Evolutionary conservation across 192 early-diverging fungal species (phyloP), one percentile per base, ranked within the genome.

Genomic region (Backusella morwellensis): DNA sequence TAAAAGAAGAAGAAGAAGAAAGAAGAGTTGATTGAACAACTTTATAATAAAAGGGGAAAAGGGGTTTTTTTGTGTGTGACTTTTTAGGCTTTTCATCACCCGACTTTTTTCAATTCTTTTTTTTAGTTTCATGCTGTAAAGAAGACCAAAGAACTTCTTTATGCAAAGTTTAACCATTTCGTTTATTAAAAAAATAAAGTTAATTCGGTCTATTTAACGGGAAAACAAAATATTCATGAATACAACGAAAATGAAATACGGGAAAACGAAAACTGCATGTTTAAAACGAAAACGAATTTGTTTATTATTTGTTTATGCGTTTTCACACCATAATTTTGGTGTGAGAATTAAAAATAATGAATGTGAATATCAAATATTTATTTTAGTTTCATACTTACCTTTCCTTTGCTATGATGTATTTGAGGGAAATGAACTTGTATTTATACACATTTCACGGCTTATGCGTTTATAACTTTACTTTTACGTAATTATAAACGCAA

Each of bases 1-100:
- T 63, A 47, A 56, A 74, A 47, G 44, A 40, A 74, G 26, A 74
- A 47, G 23, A 66, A 66, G 6, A 73, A 78, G 47, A 50, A 50
- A 50, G 19, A 68, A 40, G 35, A 74, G 32, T 35, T 32, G 19
- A 69, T 54, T 69, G 54, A 66, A 75, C 38, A 40, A 34, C 44
- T n/a, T 26, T 66, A 63, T 29, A 73, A 40, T 40, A 40, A 40
- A 73, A 38, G n/a, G 23, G 54, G 21, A 11, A 63, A n/a, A 44
- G 42, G 42, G 29, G 29, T 1, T 17, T 63, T 63, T 63, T 26
- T 63, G 12, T 63, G 56, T 69, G 68, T 69, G 68, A 69, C 68
- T 63, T 63, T 63, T 63, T n/a, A n/a, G 47, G 19, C 47, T n/a
- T 19, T 50, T 50, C 47, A 50, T 50, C 19, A 21, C 19, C 47